A percentile compares a stretch with the other conserved stretches of the same genome.
phyloP scores from a whole-genome alignment of 768 basidiomycete species.

The Nidularia sp. region DNA sequence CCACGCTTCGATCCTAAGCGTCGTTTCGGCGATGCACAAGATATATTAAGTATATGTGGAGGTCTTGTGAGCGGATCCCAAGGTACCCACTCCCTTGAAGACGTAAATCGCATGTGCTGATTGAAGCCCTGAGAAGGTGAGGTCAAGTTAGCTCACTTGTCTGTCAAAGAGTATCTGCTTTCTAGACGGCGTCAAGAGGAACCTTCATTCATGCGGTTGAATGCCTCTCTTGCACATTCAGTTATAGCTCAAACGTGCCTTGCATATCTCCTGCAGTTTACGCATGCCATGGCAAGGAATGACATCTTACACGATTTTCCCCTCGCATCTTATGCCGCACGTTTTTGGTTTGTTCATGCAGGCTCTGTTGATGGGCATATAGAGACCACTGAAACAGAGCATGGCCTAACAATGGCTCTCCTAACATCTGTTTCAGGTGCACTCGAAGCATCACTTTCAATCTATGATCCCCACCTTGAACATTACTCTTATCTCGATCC shows the following conservation, averaged over 20 bases:
- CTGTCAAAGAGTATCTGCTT: background rate
- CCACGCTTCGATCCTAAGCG: background rate
- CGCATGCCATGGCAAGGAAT: background rate
- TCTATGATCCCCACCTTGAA: background rate
- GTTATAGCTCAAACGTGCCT: background rate
- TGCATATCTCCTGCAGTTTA: background rate
- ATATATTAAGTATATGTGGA: background rate
- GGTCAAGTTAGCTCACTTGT: background rate
- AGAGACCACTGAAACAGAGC: background rate
- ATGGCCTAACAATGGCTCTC: background rate
- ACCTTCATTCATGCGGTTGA: background rate
- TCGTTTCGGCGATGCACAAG: background rate
- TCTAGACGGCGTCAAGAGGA: background rate
- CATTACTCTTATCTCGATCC: background rate
- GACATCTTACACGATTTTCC: background rate
- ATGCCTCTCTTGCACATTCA: background rate
- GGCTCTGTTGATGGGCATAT: background rate
- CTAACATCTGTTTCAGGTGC: background rate
- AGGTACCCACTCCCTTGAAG: too few relatives aligned
- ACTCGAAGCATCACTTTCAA: background rate
- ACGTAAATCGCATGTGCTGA: too few relatives aligned
- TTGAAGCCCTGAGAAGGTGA: background rate
- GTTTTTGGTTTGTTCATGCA: background rate
- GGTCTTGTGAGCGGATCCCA: background rate
- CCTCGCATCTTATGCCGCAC: background rate